Evolutionary conservation across 1,284 basidiomycete species (phyloP).

Genomic region (Mycosarcoma maydis): DNA sequence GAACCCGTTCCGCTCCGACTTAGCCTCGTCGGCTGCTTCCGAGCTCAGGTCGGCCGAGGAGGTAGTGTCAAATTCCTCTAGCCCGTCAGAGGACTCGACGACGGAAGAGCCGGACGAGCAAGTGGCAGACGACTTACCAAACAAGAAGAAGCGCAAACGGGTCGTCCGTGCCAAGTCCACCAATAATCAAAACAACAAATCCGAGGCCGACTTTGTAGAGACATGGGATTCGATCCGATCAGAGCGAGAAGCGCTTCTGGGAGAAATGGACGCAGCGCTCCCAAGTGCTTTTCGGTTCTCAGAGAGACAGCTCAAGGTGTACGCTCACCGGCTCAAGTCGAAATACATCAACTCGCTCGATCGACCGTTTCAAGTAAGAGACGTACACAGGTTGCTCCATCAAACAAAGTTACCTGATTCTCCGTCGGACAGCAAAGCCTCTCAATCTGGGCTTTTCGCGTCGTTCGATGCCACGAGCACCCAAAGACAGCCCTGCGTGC

Average conservation of each 20-base stretch:
- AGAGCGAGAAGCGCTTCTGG: constrained; percentile 21
- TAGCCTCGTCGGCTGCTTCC: constrained; percentile 29
- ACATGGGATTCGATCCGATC: constrained; percentile 17
- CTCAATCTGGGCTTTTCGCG: background rate
- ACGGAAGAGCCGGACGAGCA: constrained; percentile 9
- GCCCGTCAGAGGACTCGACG: constrained; percentile 2
- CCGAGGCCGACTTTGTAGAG: constrained; percentile 10
- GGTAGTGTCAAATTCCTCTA: constrained; percentile 16
- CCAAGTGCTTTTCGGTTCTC: constrained; percentile 34
- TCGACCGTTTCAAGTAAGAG: constrained; percentile 20
- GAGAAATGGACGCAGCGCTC: constrained; percentile 19
- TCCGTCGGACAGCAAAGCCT: background rate
- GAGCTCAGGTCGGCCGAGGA: constrained; percentile 1
- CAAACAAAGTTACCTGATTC: background rate
- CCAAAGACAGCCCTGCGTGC: constrained; percentile 2
- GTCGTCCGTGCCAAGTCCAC: background rate
- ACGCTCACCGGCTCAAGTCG: constrained; percentile 33
- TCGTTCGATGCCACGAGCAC: background rate
- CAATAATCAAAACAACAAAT: background rate
- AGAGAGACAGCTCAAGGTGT: constrained; percentile 28
- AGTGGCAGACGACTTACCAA: background rate
- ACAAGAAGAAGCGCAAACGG: constrained; percentile 14
- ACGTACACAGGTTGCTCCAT: constrained; percentile 16
- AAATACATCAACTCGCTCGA: constrained; percentile 42
- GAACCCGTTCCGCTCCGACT: constrained; percentile 25